Evolutionary conservation across 805 yeast genomes (phyloP), one percentile per base, ranked within the genome.

Genomic region (Schizosaccharomyces lindneri): DNA sequence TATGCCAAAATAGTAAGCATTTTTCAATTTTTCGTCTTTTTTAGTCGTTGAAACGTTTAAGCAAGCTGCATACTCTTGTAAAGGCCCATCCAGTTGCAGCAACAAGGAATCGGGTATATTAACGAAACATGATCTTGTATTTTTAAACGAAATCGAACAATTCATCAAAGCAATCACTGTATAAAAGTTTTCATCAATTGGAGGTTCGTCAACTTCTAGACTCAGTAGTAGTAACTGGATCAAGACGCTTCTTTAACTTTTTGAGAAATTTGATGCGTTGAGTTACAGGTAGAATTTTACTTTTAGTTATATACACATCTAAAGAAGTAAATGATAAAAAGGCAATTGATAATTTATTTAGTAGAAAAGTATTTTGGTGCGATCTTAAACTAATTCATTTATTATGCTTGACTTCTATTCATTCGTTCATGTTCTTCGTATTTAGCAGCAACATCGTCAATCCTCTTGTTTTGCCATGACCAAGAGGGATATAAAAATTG

Each of bases 401-500:
- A 36, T 13, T 36, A 2, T 11, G 13, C 41, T 36, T 36, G 41
- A 6, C 15, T 13, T 36, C 9, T 36, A 36, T 36, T 36, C 51
- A 7, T 46, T 13, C 51, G n/a, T 13, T 57, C 46, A 21, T 36
- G 43, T 17, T 57, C 46, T 57, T n/a, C 77, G 72, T 19, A 66
- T 66, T 71, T 78, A 76, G 65, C 78, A 67, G 88, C 90, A 46
- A 84, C 80, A 62, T 79, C 80, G 67, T 88, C 97, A 61, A 93
- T 93, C 73, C 87, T 88, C 70, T 81, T 82, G 66, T 87, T 80
- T 1, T 97, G 95, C 84, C 90, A 86, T 1, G 87, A 78, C 71
- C 87, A 93, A 64, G 86, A 75, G 36, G 97, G 97, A 63, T 93
- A 87, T 70, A 94, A 75, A 71, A 93, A 88, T n/a, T 98, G 99